Evolutionary conservation across 2,329 filamentous ascomycete genomes (phyloP).

Genomic region (Ceratocystis alfenasii): DNA sequence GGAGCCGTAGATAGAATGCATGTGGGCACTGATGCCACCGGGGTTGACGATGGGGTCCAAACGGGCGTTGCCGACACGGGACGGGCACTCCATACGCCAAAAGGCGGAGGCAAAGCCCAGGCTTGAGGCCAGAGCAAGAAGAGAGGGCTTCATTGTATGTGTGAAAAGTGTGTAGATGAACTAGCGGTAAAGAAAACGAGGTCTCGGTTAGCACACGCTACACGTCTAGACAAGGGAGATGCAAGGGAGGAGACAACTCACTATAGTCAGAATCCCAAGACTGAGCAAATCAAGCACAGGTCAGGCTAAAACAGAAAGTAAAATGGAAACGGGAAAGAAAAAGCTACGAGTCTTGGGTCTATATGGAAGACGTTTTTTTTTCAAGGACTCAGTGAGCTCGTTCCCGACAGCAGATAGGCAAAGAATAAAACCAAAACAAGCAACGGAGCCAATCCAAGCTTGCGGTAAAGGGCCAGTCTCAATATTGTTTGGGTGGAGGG

Average conservation of each 20-base stretch:
- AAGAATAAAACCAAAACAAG: background rate
- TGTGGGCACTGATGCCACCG: constrained; percentile 49
- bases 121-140: constrained; percentile 29
- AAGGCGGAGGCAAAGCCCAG: constrained; percentile 49
- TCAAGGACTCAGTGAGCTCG: constrained; percentile 3
- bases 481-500: background rate
- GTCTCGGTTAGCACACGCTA: background rate
- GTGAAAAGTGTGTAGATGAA: background rate
- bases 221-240: background rate
- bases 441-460: background rate
- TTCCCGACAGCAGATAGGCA: background rate
- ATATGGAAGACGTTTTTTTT: constrained; percentile 2
- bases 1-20: constrained; percentile 65
- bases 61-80: constrained; percentile 54
- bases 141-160: constrained; percentile 29
- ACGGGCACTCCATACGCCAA: constrained; percentile 80
- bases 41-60: constrained; percentile 65
- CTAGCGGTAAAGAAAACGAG: background rate
- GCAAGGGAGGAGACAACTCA: background rate
- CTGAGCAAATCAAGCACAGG: background rate
- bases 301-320: background rate
- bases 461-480: background rate
- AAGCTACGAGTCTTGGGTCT: constrained; percentile 6
- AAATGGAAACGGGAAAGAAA: background rate
- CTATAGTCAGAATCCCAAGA: background rate